These are phyloP conservation scores for Potentilla sterilis DNA, from an alignment of 306 rosid genomes.

Conservation along the genomic window DNA sequence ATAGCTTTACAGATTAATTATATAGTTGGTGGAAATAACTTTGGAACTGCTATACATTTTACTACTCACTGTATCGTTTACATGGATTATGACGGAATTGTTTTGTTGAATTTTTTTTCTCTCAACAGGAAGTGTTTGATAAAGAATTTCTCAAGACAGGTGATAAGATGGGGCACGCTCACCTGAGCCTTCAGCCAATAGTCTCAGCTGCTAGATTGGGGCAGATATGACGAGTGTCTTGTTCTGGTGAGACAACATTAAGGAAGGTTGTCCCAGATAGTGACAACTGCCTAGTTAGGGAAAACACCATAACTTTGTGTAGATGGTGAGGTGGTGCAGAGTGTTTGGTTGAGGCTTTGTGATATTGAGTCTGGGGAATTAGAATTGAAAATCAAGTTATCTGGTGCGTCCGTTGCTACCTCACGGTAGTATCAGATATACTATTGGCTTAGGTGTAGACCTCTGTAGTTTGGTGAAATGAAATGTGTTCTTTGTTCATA, in stretches of 20 bases:
- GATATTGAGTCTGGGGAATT: conserved; percentile 88
- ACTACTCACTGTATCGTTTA: not conserved
- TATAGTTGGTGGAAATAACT: not conserved
- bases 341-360: conserved; percentile 86
- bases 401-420: conserved; percentile 35
- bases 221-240: conserved; percentile 54
- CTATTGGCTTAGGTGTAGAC: conserved; percentile 22
- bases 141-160: conserved; percentile 89
- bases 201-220: conserved; percentile 79
- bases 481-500: too few relatives aligned
- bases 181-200: conserved; percentile 80
- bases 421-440: conserved; percentile 28
- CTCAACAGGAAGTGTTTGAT: conserved; percentile 81
- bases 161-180: conserved; percentile 95
- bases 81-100: conserved; percentile 6
- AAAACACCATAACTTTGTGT: conserved; percentile 71
- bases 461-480: conserved; percentile 22
- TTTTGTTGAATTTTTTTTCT: not conserved
- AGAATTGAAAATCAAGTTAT: conserved; percentile 68
- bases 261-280: conserved; percentile 75
- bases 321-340: conserved; percentile 75
- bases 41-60: not conserved
- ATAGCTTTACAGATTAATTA: not conserved
- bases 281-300: conserved; percentile 80
- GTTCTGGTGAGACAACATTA: conserved; percentile 63